Percentiles rank a stretch among this genome's conserved stretches.
These are phyloP conservation scores for Rossbeevera mucosa DNA, from an alignment of 768 basidiomycete genomes.

Conservation along the genomic window DNA sequence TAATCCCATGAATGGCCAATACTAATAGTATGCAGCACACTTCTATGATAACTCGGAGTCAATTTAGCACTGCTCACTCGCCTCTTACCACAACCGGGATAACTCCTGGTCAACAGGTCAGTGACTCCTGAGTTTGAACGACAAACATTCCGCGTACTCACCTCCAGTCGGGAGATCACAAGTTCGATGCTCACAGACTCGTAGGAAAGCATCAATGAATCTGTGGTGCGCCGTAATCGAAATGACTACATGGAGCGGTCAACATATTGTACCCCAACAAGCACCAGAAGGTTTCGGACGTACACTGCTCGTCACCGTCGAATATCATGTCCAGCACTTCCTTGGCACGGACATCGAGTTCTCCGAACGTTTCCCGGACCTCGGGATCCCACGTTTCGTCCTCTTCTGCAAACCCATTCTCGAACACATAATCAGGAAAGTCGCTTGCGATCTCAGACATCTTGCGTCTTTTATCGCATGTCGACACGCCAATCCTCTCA, in stretches of 20 bases:
- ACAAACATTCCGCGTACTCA: conserved; percentile 22
- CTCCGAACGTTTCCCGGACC: conserved; percentile 46
- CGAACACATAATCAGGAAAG: conserved; percentile 52
- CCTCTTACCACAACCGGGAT: conserved; percentile 22
- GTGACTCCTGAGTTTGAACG: background rate
- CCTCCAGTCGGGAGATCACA: conserved; percentile 63
- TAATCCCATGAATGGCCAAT: background rate
- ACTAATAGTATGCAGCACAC: background rate
- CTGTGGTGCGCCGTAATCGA: conserved; percentile 66
- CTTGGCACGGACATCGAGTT: conserved; percentile 19
- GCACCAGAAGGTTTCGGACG: conserved; percentile 20
- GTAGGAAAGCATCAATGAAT: conserved; percentile 54
- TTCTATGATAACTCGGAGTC: background rate
- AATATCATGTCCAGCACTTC: conserved; percentile 56
- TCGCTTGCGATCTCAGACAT: conserved; percentile 42
- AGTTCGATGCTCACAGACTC: conserved; percentile 39
- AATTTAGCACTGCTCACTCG: conserved; percentile 8
- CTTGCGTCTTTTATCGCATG: conserved; percentile 61
- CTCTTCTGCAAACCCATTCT: conserved; percentile 55
- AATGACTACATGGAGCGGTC: conserved; percentile 40
- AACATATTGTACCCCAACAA: background rate
- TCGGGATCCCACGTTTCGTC: conserved; percentile 58
- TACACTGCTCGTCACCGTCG: conserved; percentile 43
- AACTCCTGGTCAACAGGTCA: conserved; percentile 19
- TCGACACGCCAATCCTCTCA: conserved; percentile 64